A percentile compares a stretch with the other conserved stretches of the same genome.
Conservation (phyloP, 345 rosid species). For the Brassica cretica region DNA sequence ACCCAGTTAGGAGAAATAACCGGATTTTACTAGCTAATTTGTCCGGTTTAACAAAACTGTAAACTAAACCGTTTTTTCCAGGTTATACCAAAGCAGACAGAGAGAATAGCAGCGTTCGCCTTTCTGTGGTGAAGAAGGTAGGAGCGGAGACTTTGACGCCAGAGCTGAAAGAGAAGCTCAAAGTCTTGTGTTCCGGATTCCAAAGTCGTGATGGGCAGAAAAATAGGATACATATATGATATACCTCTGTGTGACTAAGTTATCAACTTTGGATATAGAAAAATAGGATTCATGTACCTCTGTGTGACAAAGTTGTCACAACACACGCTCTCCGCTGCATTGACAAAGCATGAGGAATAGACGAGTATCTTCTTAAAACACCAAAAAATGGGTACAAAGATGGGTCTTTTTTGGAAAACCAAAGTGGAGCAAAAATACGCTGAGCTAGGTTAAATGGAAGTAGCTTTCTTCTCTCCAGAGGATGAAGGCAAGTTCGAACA, state of each 20-base stretch:
- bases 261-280: no score
- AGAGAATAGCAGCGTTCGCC: conserved; percentile 22
- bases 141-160: conserved; percentile 70
- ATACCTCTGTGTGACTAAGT: no score
- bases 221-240: no score
- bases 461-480: conserved; percentile 69
- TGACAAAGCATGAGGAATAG: conserved; percentile 95
- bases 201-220: conserved; percentile 76
- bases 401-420: conserved; percentile 88
- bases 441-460: conserved; percentile 76
- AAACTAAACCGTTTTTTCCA: conserved; percentile 16
- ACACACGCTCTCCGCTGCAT: conserved; percentile 95
- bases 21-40: background rate
- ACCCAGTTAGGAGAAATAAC: background rate
- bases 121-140: conserved; percentile 62
- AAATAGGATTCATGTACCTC: no score
- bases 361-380: conserved; percentile 92
- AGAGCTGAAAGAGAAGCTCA: conserved; percentile 59
- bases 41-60: background rate
- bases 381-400: conserved; percentile 89
- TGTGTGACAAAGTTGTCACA: conserved; percentile 55
- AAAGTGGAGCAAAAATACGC: conserved; percentile 86
- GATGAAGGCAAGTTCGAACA: conserved; percentile 77
- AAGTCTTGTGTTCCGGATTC: conserved; percentile 68
- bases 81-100: background rate